phyloP scores from a whole-genome alignment of 768 basidiomycete genomes.

The Tubosaeta brunneosetosa region DNA sequence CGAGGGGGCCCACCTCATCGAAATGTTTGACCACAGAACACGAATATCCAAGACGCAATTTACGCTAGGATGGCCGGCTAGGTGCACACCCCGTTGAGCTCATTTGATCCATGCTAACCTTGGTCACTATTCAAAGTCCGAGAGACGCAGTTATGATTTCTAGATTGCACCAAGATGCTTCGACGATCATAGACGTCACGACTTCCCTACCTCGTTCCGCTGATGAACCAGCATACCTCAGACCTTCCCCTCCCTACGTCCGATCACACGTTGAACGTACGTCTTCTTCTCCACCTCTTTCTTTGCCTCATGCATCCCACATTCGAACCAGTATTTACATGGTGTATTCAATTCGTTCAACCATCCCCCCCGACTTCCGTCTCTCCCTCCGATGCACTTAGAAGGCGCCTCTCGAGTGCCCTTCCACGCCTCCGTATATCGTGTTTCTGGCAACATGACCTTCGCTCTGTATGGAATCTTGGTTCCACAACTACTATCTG shows the following conservation, averaged over 20 bases:
- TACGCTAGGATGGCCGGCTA: constrained; percentile 93
- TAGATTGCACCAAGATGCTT: constrained; percentile 72
- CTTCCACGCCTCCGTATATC: constrained; percentile 64
- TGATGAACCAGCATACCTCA: constrained; percentile 87
- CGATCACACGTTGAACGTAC: constrained; percentile 77
- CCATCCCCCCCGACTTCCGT: constrained; percentile 31
- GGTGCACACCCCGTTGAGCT: constrained; percentile 54
- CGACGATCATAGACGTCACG: constrained; percentile 84
- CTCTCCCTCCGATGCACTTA: constrained; percentile 35
- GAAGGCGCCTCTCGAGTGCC: constrained; percentile 21
- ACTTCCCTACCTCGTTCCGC: constrained; percentile 89
- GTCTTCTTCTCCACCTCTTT: constrained; percentile 23
- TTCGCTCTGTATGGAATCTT: constrained; percentile 82
- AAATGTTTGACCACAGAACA: constrained; percentile 82
- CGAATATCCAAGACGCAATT: constrained; percentile 89
- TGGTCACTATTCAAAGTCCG: constrained; percentile 42
- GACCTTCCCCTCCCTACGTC: constrained; percentile 89
- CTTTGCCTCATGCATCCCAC: constrained; percentile 1
- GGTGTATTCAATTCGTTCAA: constrained; percentile 79
- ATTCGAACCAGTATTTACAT: constrained; percentile 67
- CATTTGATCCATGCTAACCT: constrained; percentile 1
- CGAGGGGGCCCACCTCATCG: constrained; percentile 74
- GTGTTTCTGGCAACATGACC: constrained; percentile 94
- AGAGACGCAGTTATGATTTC: constrained; percentile 94
- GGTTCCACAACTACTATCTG: constrained; percentile 58